Evolutionary conservation across 1,284 basidiomycete genomes (phyloP).

Genomic region (Cutaneotrichosporon mucoides): DNA sequence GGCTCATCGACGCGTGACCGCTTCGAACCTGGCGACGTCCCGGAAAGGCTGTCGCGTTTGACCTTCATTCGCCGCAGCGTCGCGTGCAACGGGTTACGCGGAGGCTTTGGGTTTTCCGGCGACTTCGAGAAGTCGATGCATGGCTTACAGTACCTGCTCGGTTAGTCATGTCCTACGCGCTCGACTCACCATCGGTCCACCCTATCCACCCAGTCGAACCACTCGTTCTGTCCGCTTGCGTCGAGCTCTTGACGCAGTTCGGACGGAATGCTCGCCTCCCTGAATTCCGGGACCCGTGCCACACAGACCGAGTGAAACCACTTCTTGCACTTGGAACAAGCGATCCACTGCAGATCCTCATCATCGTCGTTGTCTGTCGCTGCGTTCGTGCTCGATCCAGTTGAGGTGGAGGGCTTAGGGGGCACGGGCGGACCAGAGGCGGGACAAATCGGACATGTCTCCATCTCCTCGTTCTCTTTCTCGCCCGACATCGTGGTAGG

Average conservation of each 20-base stretch:
- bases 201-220: conserved; percentile 41
- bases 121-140: conserved; percentile 28
- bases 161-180: background rate
- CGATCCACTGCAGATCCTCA: conserved; percentile 41
- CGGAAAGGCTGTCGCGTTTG: background rate
- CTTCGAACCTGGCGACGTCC: no score
- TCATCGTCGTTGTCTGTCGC: conserved; percentile 6
- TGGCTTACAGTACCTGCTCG: conserved; percentile 31
- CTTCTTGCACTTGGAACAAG: conserved; percentile 39
- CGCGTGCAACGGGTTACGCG: conserved; percentile 28
- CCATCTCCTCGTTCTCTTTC: conserved; percentile 16
- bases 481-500: background rate
- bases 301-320: conserved; percentile 48
- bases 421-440: conserved; percentile 16
- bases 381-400: background rate
- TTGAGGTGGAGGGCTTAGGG: background rate
- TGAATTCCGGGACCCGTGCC: conserved; percentile 12
- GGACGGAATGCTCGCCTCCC: conserved; percentile 25
- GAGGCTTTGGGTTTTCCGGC: conserved; percentile 29
- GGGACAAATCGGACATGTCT: conserved; percentile 25
- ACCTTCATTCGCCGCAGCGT: conserved; percentile 25
- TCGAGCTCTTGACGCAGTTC: conserved; percentile 24
- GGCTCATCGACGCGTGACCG: no score
- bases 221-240: conserved; percentile 22
- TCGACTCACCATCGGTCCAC: conserved; percentile 40